Base-by-base conservation (phyloP, 2,329 filamentous ascomycete genomes). In the Fusarium solani-melongenae region DNA sequence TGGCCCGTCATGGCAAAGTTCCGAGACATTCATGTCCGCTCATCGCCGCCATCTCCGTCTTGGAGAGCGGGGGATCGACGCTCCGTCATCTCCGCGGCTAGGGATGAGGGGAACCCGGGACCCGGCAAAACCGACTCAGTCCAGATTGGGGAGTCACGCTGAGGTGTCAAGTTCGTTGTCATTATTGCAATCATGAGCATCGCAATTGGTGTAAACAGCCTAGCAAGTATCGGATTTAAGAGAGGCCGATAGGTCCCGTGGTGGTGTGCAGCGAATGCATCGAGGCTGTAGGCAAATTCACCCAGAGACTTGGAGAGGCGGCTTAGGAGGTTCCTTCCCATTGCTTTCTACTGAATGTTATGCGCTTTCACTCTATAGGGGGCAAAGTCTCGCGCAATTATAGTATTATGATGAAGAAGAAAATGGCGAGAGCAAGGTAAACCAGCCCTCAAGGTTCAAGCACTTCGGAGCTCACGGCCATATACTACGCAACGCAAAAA, bases 21-120 rank as follows among this genome's bases (percentile, higher is more conserved):
- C 39, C 41, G 22, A 33, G 20, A 36, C 34, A 46, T 44, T 53
- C 67, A 59, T 57, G 36, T 38, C 67, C 67, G 67, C 64, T 27
- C 59, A 67, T 70, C 58, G 31, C 64, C 67, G 64, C 59, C 41
- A 29, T 69, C 62, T 56, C 66, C 62, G 46, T 22, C 38, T n/a
- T 41, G 34, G 22, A 44, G 49, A 49, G 55, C 29, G 62, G 62
- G 62, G 62, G 53, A 46, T 38, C 55, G 27, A 22, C 46, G 27
- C 41, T 5, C 62, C 29, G 44, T 12, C 55, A 22, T 59, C 41
- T 31, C 55, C 22, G 22, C 44, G n/a, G 3, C 53, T 51, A 51
- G 24, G 15, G 10, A 17, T 49, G 44, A 49, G 44, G 44, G 44
- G 44, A 49, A 29, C 15, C 44, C 24, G 15, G 22, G 12, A 15